phyloP scores from a whole-genome alignment of 2,329 filamentous ascomycete genomes.

The Camillea tinctor region DNA sequence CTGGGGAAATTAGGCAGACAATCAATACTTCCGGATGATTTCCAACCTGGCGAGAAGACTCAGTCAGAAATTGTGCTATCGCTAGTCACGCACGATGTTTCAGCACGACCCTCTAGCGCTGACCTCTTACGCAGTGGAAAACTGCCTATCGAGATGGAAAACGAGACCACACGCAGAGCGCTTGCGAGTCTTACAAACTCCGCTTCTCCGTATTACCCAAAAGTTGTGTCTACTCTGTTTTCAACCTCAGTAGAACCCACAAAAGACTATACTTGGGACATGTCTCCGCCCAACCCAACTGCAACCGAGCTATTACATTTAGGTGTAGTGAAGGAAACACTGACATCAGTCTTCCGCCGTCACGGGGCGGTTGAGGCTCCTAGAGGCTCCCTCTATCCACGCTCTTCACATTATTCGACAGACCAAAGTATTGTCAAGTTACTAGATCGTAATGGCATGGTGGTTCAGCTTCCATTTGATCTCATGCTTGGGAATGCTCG shows the following conservation, averaged over 20 bases:
- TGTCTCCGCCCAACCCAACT: constrained; percentile 55
- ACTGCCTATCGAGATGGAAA: constrained; percentile 87
- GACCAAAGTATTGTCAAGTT: constrained; percentile 71
- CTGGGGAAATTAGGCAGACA: constrained; percentile 66
- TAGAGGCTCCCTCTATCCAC: constrained; percentile 75
- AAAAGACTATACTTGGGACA: constrained; percentile 79
- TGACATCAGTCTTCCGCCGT: constrained; percentile 77
- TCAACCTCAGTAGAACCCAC: constrained; percentile 71
- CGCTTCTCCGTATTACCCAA: constrained; percentile 82
- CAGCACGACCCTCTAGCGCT: constrained; percentile 75
- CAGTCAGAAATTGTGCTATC: constrained; percentile 78
- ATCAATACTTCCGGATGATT: constrained; percentile 70
- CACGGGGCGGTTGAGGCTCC: constrained; percentile 85
- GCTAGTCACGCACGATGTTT: constrained; percentile 78
- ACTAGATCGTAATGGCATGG: constrained; percentile 78
- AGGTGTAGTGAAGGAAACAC: constrained; percentile 68
- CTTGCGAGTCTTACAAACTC: constrained; percentile 79
- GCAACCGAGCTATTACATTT: constrained; percentile 67
- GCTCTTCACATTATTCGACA: constrained; percentile 72
- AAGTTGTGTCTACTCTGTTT: constrained; percentile 85
- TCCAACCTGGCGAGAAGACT: constrained; percentile 66
- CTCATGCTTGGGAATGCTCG: constrained; percentile 86
- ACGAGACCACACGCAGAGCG: constrained; percentile 82
- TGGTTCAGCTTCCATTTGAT: constrained; percentile 92
- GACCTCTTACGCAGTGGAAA: constrained; percentile 84